Conservation (phyloP, 2,329 filamentous ascomycete species). For the Aaosphaeria pasadenensis region DNA sequence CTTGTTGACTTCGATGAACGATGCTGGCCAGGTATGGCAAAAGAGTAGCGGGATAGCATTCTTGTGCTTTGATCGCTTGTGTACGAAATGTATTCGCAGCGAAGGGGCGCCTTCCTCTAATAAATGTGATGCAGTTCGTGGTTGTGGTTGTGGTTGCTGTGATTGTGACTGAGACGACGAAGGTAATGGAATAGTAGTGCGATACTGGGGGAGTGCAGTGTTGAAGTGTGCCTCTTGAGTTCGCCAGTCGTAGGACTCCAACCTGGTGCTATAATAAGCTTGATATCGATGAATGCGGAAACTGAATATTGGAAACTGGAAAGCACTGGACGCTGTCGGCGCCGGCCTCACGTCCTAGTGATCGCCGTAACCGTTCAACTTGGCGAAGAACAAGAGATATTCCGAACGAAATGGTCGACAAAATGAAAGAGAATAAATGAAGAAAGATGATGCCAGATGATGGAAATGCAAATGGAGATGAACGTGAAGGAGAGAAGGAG, state of each 20-base stretch:
- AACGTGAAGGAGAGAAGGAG: too few species aligned
- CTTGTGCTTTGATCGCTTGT: constrained; percentile 52
- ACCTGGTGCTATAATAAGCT: constrained; percentile 44
- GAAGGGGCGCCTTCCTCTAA: constrained; percentile 18
- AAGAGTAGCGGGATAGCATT: constrained; percentile 63
- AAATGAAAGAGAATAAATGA: too few species aligned
- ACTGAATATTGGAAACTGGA: neutral
- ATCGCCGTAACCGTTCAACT: too few species aligned
- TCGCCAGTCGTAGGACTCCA: constrained; percentile 65
- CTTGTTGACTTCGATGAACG: constrained; percentile 59
- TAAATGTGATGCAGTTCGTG: constrained; percentile 3
- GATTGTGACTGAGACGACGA: constrained; percentile 1
- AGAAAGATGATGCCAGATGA: too few species aligned
- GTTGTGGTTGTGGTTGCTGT: constrained; percentile 5
- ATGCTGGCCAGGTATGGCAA: constrained; percentile 64
- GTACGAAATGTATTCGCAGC: constrained; percentile 63
- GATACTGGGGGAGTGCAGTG: constrained; percentile 59
- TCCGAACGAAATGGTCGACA: too few species aligned
- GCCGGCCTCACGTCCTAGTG: too few species aligned
- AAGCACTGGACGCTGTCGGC: neutral
- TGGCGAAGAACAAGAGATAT: too few species aligned
- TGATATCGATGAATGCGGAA: constrained; percentile 6
- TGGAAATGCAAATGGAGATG: too few species aligned
- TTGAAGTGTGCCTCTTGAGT: constrained; percentile 59
- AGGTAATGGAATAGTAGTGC: constrained; percentile 51